phyloP scores from a whole-genome alignment of 331 rosid species.

The Saraca asoca region DNA sequence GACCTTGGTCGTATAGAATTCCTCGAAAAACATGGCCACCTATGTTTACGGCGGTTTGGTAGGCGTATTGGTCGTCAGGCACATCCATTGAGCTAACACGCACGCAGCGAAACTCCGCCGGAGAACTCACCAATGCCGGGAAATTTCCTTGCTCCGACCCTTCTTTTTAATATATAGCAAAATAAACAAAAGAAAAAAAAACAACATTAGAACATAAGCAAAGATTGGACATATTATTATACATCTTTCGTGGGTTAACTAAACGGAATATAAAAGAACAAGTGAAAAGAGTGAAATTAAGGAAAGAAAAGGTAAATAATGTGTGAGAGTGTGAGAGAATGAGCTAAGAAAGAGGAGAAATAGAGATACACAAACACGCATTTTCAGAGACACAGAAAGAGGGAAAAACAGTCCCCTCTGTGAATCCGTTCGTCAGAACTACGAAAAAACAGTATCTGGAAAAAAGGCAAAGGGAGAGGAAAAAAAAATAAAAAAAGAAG shows the following conservation, averaged over 20 bases:
- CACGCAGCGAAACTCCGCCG: constrained; percentile 78
- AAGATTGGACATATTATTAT: too few species aligned
- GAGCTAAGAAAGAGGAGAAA: constrained; percentile 28
- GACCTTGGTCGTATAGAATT: constrained; percentile 80
- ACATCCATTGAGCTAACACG: constrained; percentile 73
- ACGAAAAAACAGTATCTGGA: constrained; percentile 58
- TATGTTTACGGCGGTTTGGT: constrained; percentile 86
- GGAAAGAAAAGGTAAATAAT: background rate
- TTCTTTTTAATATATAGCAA: constrained; percentile 5
- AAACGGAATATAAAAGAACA: too few species aligned
- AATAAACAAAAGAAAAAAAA: background rate
- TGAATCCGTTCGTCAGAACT: constrained; percentile 49
- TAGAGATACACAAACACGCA: constrained; percentile 14
- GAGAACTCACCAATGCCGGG: constrained; percentile 65
- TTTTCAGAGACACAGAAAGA: constrained; percentile 30
- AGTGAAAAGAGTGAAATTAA: background rate
- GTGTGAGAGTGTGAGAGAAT: constrained; percentile 23
- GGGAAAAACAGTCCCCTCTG: constrained; percentile 39
- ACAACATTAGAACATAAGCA: background rate
- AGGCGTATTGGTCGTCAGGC: constrained; percentile 79
- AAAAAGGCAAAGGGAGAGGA: constrained; percentile 17
- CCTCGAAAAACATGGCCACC: constrained; percentile 92
- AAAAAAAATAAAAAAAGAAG: too few species aligned
- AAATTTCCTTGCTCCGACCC: constrained; percentile 69
- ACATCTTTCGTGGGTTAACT: too few species aligned